Base-by-base conservation (phyloP, 345 rosid genomes). In the Pugionium dolabratum region DNA sequence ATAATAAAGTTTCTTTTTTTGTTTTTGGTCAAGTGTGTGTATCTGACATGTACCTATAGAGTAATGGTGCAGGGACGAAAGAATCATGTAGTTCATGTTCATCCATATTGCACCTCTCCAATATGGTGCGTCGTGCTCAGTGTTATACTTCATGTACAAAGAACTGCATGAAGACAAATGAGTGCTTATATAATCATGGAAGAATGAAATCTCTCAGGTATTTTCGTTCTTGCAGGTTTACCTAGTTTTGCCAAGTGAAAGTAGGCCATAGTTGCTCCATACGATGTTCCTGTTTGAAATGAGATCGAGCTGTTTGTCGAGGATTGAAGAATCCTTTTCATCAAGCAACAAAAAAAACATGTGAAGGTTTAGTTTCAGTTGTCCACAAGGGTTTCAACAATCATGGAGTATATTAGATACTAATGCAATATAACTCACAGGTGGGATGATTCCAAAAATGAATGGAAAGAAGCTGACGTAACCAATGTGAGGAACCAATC, bases 41-140 rank as follows among this genome's bases (percentile, higher is more conserved):
- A 4, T 27, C 28, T 35, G 50, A 51, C 40, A 42, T 27, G 54
- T 83, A 89, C 98, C 97, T 80, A 52, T 48, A 1, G 92, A 80
- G 79, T 90, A 90, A 76, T 94, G 85, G 69, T 86, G 71, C 35
- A 94, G 86, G 7, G 99, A 83, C 53, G 96, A 85, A 59, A 94
- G 90, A 66, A 88, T 84, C 89, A 86, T 66, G 80, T 88, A 94
- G 72, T 90, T 94, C 84, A 94, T 73, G 82, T 90, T 94, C 86
- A 88, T 84, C 96, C 97, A 90, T 69, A 88, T 80, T 9, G 96
- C 89, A 55, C 97, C 96, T 78, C 97, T 86, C 99, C 99, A 94
- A 58, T 94, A 94, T 4, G 97, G 97, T 58, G 97, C 84, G 40
- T 94, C 89, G 26, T 86, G 90, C 77, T 94, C 87, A 5, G 91